Conservation (phyloP, 2,329 filamentous ascomycete genomes). For the Phialophora macrospora region DNA sequence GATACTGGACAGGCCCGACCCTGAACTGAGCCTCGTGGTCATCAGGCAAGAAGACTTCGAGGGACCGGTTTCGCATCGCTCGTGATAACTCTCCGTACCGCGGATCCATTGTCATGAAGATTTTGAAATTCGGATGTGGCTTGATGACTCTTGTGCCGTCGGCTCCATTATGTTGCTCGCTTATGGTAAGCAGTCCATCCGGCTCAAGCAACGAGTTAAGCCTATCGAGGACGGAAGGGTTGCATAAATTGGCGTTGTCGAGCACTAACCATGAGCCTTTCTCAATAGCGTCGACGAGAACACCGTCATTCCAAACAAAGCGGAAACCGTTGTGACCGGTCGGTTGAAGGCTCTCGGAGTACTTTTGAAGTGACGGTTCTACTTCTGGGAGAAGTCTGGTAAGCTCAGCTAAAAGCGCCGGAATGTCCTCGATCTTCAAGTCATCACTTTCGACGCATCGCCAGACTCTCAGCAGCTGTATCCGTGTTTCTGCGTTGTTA, state of each 20-base stretch:
- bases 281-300: conserved; percentile 84
- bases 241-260: conserved; percentile 97
- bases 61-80: conserved; percentile 92
- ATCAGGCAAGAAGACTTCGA: conserved; percentile 79
- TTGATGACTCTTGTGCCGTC: conserved; percentile 73
- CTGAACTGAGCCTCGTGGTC: conserved; percentile 41
- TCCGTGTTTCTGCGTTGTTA: neutral
- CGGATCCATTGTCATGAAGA: conserved; percentile 93
- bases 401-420: neutral
- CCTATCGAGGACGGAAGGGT: conserved; percentile 88
- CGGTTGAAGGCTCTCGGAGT: conserved; percentile 7
- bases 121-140: conserved; percentile 84
- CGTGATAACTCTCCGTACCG: conserved; percentile 90
- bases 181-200: conserved; percentile 83
- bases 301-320: conserved; percentile 95
- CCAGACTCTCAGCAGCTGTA: conserved; percentile 20
- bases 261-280: conserved; percentile 90
- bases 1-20: conserved; percentile 26
- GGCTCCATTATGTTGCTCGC: conserved; percentile 86
- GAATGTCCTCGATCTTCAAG: conserved; percentile 7
- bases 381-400: conserved; percentile 9
- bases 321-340: conserved; percentile 10
- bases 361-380: conserved; percentile 6
- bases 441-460: conserved; percentile 9
- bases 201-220: conserved; percentile 94